Conservation (phyloP, 2,329 filamentous ascomycete species). For the Bipolaris sorokiniana region DNA sequence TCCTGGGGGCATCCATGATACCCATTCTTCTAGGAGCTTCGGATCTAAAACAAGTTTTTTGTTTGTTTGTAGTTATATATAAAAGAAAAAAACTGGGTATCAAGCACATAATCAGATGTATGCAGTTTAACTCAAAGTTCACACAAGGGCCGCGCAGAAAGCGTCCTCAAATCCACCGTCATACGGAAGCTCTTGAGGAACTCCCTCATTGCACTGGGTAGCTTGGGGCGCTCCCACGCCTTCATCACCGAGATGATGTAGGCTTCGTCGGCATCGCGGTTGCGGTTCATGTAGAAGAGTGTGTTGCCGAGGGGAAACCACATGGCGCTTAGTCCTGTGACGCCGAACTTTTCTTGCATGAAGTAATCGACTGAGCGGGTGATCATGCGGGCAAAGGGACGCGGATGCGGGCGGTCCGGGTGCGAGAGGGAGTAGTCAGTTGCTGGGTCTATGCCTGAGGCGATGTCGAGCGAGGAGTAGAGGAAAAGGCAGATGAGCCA, state of each 20-base stretch:
- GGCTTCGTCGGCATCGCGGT: conserved; percentile 17
- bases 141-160: not conserved
- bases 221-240: conserved; percentile 22
- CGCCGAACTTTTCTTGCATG: conserved; percentile 28
- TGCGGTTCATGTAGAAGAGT: conserved; percentile 26
- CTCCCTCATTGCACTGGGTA: conserved; percentile 27
- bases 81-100: no score
- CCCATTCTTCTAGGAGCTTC: no score
- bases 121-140: not conserved
- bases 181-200: conserved; percentile 32
- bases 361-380: conserved; percentile 31
- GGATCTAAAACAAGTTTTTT: no score
- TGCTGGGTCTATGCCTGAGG: conserved; percentile 11
- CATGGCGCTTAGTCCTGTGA: conserved; percentile 26
- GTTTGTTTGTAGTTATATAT: no score
- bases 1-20: no score
- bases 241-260: conserved; percentile 21
- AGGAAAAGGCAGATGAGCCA: conserved; percentile 33
- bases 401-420: conserved; percentile 26
- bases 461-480: conserved; percentile 29
- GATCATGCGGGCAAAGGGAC: conserved; percentile 34
- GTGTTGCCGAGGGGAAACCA: conserved; percentile 33
- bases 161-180: conserved; percentile 8
- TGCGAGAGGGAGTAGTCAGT: conserved; percentile 15
- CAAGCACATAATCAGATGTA: no score